Evolutionary conservation across 148 eudicot species (phyloP), one percentile per base, ranked within the genome.

Genomic region (Vaccinium macrocarpon): DNA sequence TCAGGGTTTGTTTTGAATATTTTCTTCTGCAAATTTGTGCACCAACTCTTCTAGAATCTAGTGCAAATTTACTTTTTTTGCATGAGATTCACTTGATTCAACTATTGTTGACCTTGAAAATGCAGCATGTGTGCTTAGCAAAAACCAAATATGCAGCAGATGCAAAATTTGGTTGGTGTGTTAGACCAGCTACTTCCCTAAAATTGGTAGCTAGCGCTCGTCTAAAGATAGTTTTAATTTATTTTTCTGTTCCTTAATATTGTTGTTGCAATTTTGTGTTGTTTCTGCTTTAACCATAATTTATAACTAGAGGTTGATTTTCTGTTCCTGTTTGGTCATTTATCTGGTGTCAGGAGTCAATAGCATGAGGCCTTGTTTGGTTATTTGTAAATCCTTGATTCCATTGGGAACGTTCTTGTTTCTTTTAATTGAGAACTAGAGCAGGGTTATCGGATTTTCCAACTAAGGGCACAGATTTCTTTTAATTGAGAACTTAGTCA

Each of bases 321-420:
- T 62, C 73, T 61, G 32, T 59, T 1, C 55, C 11, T 56, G 16
- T 48, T 29, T 53, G 66, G 46, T 61, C 38, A 11, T 27, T 12
- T 78, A 29, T 53, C 23, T 25, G n/a, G 62, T 15, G 23, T 53
- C 46, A 48, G 56, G 83, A 25, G 21, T 81, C 64, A 35, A 32
- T 46, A 49, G 76, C 81, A 78, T 19, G 11, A 48, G 75, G 83
- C 72, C 50, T 80, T 21, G 55, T 49, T 48, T n/a, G 8, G 55
- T 64, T 57, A 81, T 66, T 64, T 81, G 55, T 64, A 51, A 35
- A 64, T 81, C 38, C 27, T 81, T 27, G 16, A 13, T 81, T 62
- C n/a, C 21, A 18, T 14, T 80, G 71, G 50, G n/a, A 48, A 14
- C 46, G 7, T 66, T 81, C 35, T 80, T 61, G 76, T 48, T 53